A percentile compares a stretch with the other conserved stretches of the same genome.
These are phyloP conservation scores for Fulvia fulva DNA, from an alignment of 2,329 filamentous ascomycete species.

Conservation along the genomic window DNA sequence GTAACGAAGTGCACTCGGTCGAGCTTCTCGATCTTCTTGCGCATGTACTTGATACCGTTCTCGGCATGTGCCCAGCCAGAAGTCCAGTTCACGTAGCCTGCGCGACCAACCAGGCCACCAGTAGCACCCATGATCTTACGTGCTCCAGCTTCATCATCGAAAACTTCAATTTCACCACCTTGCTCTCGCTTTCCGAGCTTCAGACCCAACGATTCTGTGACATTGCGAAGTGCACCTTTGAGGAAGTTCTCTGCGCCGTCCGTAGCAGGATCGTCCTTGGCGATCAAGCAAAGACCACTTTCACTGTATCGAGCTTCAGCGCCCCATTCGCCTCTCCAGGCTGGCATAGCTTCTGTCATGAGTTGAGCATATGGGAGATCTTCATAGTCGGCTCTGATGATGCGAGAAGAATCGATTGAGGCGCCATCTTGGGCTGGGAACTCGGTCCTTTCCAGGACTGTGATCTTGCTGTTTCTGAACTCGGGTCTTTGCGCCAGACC, in stretches of 20 bases:
- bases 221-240: conserved; percentile 58
- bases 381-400: conserved; percentile 73
- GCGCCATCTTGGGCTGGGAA: conserved; percentile 55
- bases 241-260: conserved; percentile 47
- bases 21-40: conserved; percentile 48
- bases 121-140: conserved; percentile 36
- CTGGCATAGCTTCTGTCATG: conserved; percentile 63
- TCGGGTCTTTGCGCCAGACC: conserved; percentile 61
- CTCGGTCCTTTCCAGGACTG: conserved; percentile 54
- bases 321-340: conserved; percentile 63
- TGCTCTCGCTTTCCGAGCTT: conserved; percentile 35
- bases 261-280: conserved; percentile 35
- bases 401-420: conserved; percentile 56
- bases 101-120: conserved; percentile 51
- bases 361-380: conserved; percentile 72
- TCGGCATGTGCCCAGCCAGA: conserved; percentile 81
- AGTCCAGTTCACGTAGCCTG: conserved; percentile 68
- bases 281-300: conserved; percentile 63
- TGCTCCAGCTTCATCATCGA: conserved; percentile 39
- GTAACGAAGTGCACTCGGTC: conserved; percentile 50
- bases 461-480: conserved; percentile 51
- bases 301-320: conserved; percentile 66
- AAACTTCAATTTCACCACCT: conserved; percentile 35
- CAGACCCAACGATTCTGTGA: conserved; percentile 47
- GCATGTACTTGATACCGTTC: conserved; percentile 63